A percentile compares a stretch with the other conserved stretches of the same genome.
Conservation (phyloP, 768 basidiomycete species). For the Pilatotrama ljubarskyi region DNA sequence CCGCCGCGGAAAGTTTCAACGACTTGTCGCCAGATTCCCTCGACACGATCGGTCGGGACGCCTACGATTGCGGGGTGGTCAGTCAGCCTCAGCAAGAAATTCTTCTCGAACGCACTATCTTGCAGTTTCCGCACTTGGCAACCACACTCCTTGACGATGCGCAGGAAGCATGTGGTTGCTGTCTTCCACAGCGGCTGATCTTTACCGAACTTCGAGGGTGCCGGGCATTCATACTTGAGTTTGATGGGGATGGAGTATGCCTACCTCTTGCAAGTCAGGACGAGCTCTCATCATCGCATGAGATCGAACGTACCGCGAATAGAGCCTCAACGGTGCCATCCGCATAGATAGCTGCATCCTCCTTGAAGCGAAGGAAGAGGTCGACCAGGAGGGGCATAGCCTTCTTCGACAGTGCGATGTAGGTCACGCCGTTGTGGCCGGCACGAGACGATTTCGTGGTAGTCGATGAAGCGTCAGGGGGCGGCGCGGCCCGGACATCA, state of each 20-base stretch:
- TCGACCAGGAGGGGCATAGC: conserved; percentile 82
- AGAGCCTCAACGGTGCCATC: conserved; percentile 87
- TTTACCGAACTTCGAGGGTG: conserved; percentile 83
- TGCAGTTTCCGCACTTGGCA: conserved; percentile 51
- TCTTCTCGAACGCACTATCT: conserved; percentile 40
- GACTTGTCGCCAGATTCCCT: conserved; percentile 84
- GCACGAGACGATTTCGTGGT: conserved; percentile 33
- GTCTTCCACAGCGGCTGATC: conserved; percentile 94
- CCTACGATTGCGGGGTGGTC: conserved; percentile 34
- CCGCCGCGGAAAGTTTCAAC: conserved; percentile 81
- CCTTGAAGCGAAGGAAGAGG: conserved; percentile 70
- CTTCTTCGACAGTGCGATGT: conserved; percentile 87
- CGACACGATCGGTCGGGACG: conserved; percentile 62
- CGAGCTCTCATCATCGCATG: neutral
- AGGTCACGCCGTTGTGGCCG: conserved; percentile 66
- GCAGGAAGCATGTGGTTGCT: conserved; percentile 78
- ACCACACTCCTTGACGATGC: conserved; percentile 68
- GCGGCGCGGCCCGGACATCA: conserved; percentile 43
- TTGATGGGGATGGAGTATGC: conserved; percentile 91
- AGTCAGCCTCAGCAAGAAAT: neutral
- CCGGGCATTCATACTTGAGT: conserved; percentile 92
- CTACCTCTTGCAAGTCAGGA: conserved; percentile 36
- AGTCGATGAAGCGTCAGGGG: conserved; percentile 2
- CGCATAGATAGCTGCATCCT: conserved; percentile 59
- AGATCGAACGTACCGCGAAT: conserved; percentile 54